Conservation (phyloP, 1,284 basidiomycete species). For the Macrocystidia cucumis region DNA sequence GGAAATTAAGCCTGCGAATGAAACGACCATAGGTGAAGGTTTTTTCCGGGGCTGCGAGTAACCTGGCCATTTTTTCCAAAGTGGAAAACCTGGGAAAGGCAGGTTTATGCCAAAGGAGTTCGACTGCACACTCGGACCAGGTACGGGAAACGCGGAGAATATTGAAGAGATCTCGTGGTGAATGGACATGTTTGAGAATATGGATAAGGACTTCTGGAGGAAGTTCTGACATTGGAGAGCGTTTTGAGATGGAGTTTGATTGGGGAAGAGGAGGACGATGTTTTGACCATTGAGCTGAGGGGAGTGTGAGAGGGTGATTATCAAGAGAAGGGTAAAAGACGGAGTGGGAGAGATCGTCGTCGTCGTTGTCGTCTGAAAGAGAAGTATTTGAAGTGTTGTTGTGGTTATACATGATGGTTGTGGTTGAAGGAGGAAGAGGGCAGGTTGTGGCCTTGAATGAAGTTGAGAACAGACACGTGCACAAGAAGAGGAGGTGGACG, state of each 20-base stretch:
- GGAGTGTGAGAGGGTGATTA: constrained; percentile 28
- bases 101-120: constrained; percentile 94
- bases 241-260: constrained; percentile 16
- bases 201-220: constrained; percentile 93
- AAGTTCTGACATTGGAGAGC: constrained; percentile 49
- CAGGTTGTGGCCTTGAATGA: too few relatives aligned
- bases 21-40: constrained; percentile 88
- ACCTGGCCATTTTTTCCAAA: constrained; percentile 71
- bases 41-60: constrained; percentile 52
- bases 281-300: constrained; percentile 62
- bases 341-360: constrained; percentile 48
- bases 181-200: constrained; percentile 81
- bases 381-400: constrained; percentile 47
- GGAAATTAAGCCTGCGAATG: constrained; percentile 89
- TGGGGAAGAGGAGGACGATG: constrained; percentile 19
- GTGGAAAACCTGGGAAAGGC: constrained; percentile 64
- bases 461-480: too few relatives aligned
- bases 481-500: too few relatives aligned
- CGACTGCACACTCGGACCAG: constrained; percentile 95
- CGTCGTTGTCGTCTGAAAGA: constrained; percentile 58
- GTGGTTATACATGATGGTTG: constrained; percentile 45
- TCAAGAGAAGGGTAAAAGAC: constrained; percentile 36
- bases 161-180: constrained; percentile 66
- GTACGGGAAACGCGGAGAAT: constrained; percentile 80
- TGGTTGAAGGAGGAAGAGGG: constrained; percentile 8